phyloP scores from a whole-genome alignment of 1,284 basidiomycete genomes.

The Sparassis latifolia region DNA sequence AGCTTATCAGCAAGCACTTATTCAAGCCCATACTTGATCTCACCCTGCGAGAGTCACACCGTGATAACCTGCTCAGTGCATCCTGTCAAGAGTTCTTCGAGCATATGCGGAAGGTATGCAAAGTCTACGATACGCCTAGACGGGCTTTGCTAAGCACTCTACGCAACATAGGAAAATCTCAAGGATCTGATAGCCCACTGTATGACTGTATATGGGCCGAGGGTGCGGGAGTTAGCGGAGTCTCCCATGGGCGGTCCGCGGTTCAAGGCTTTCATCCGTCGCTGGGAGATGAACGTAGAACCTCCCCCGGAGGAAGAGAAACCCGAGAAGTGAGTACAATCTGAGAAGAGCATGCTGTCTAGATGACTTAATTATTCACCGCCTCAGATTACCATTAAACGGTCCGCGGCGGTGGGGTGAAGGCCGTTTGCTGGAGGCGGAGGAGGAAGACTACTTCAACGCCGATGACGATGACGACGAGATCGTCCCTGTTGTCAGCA shows the following conservation, averaged over 20 bases:
- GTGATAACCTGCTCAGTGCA: constrained; percentile 91
- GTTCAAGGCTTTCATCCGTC: constrained; percentile 68
- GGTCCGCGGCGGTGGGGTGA: constrained; percentile 39
- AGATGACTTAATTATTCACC: constrained; percentile 14
- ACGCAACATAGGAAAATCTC: constrained; percentile 66
- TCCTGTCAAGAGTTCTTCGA: constrained; percentile 97
- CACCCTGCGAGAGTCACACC: constrained; percentile 71
- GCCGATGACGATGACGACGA: constrained; percentile 57
- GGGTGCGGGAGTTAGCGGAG: constrained; percentile 61
- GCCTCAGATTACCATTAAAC: constrained; percentile 9
- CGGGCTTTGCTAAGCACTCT: too few species aligned
- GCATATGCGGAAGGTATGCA: constrained; percentile 76
- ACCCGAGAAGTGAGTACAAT: constrained; percentile 39
- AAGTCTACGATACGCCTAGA: too few species aligned
- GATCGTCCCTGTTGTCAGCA: constrained; percentile 28
- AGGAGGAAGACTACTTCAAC: constrained; percentile 88
- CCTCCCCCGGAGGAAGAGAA: constrained; percentile 52
- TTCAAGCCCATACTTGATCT: constrained; percentile 81
- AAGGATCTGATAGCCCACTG: constrained; percentile 81
- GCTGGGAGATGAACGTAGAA: constrained; percentile 91
- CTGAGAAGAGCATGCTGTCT: neutral
- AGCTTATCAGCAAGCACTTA: constrained; percentile 83
- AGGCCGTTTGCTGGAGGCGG: constrained; percentile 51
- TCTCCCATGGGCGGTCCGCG: constrained; percentile 57
- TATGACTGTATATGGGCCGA: constrained; percentile 71